Percentiles rank a stretch among this genome's conserved stretches.
These are phyloP conservation scores for Speleostelium caveatum DNA, from an alignment of 78 protist species.

Conservation along the genomic window DNA sequence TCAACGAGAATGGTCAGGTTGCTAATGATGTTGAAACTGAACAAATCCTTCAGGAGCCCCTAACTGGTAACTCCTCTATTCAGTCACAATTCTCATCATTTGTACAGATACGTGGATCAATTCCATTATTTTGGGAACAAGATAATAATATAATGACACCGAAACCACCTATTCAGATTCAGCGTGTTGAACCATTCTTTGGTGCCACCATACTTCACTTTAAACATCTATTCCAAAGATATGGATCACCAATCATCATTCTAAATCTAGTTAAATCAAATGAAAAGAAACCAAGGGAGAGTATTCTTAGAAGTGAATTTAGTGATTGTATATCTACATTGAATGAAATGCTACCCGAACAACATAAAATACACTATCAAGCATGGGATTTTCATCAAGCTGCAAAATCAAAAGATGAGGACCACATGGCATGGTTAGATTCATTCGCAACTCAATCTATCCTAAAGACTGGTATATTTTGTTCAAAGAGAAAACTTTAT, in stretches of 20 bases:
- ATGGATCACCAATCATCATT: slow-evolving; percentile 90
- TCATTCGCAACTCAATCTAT: slow-evolving; percentile 58
- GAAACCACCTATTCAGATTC: slow-evolving; percentile 86
- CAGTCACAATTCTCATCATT: slow-evolving; percentile 81
- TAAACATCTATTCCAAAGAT: slow-evolving; percentile 82
- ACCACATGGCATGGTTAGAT: slow-evolving; percentile 75
- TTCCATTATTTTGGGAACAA: slow-evolving; percentile 98
- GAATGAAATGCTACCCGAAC: slow-evolving; percentile 83
- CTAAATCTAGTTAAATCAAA: slow-evolving; percentile 90
- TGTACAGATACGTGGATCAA: slow-evolving; percentile 93
- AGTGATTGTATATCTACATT: slow-evolving; percentile 71
- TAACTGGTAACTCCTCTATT: slow-evolving; percentile 95
- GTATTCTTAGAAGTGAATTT: slow-evolving; percentile 79
- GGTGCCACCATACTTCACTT: slow-evolving; percentile 93
- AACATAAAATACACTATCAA: slow-evolving; percentile 41
- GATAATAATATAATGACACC: slow-evolving; percentile 81
- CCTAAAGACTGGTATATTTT: slow-evolving; percentile 54
- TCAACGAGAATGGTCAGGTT: slow-evolving; percentile 88
- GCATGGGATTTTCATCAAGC: slow-evolving; percentile 89
- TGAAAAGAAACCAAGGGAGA: slow-evolving; percentile 96
- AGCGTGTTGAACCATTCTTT: slow-evolving; percentile 89
- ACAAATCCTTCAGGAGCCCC: slow-evolving; percentile 96
- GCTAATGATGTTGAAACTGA: slow-evolving; percentile 99
- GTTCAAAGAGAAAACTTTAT: slow-evolving; percentile 24
- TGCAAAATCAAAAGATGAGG: slow-evolving; percentile 69